Base-by-base conservation (phyloP, 1,284 basidiomycete genomes). In the Fistulinella cinereoalba region DNA sequence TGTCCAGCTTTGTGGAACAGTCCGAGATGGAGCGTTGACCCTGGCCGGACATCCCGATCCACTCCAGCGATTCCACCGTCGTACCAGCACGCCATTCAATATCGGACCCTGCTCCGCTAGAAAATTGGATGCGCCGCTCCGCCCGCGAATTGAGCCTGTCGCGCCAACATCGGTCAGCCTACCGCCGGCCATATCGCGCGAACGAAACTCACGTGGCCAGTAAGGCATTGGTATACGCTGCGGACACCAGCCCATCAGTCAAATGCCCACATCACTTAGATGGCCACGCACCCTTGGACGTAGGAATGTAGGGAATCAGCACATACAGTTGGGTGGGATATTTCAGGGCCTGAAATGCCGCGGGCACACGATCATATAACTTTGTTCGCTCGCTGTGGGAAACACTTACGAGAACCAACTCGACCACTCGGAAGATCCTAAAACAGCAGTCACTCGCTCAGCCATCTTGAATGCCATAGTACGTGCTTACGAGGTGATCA, bases 251-350 rank as follows among this genome's bases (percentile, higher is more conserved):
- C 4, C 6, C 16, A 9, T 41, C 19, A 2, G 28, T 8, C n/a
- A 16, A 13, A 12, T 6, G 5, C 11, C 9, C 3, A 3, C 11
- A 16, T 12, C 29, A 32, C 13, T 16, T 23, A 3, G 23, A n/a
- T 21, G 18, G 18, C 6, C 7, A 8, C 25, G 18, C 41, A 43
- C 46, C 41, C 28, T 43, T 47, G 18, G 40, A 37, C 21, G 33
- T 41, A 13, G 28, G 37, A 10, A 47, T 23, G 24, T 47, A 43
- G 5, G 46, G 45, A 21, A 46, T 25, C 6, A 46, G 10, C 10
- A 23, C 32, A 10, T 38, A 47, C 4, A 40, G 8, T 9, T 32
- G 5, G 4, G 27, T 22, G 16, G 29, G 23, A 27, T 28, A 43
- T 18, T 22, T 28, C 6, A 41, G 23, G 12, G 10, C 7, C 40